phyloP scores from a whole-genome alignment of 805 yeast genomes.

The Kuraishia floccosa region DNA sequence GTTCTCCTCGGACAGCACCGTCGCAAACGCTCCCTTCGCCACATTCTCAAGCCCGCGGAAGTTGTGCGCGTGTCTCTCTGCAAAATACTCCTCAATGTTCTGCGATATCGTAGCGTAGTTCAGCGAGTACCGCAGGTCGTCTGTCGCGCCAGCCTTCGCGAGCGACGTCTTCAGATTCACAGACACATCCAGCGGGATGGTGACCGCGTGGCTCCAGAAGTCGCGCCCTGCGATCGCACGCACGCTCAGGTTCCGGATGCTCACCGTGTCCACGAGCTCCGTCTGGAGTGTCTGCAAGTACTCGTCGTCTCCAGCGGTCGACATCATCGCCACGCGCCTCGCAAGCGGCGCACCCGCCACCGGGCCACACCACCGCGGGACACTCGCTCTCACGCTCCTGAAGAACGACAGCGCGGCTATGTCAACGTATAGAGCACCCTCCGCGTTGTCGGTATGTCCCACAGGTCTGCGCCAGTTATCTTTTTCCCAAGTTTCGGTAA shows the following conservation, averaged over 20 bases:
- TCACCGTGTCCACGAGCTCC: constrained; percentile 22
- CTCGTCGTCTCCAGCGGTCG: too few relatives aligned
- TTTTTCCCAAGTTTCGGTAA: too few relatives aligned
- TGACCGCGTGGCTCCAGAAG: constrained; percentile 57
- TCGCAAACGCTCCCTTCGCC: constrained; percentile 33
- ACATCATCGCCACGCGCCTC: too few relatives aligned
- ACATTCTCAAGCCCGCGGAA: constrained; percentile 23
- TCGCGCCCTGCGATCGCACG: constrained; percentile 62
- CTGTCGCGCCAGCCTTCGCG: constrained; percentile 62
- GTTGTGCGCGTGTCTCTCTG: constrained; percentile 7
- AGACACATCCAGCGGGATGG: constrained; percentile 56
- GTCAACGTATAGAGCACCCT: too few relatives aligned
- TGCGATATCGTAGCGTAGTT: constrained; percentile 76
- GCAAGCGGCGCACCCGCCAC: too few relatives aligned
- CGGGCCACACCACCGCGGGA: too few relatives aligned
- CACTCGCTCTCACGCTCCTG: too few relatives aligned
- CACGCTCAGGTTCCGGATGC: constrained; percentile 46
- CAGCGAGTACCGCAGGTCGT: constrained; percentile 71
- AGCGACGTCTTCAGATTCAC: constrained; percentile 57
- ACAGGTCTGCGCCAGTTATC: too few relatives aligned
- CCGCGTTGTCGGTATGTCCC: too few relatives aligned
- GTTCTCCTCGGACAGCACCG: constrained; percentile 7
- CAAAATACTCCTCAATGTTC: constrained; percentile 1
- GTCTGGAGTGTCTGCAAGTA: too few relatives aligned
- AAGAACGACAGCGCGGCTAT: too few relatives aligned